phyloP scores from a whole-genome alignment of 23 red algal genomes.

The Agarophyton chilense region DNA sequence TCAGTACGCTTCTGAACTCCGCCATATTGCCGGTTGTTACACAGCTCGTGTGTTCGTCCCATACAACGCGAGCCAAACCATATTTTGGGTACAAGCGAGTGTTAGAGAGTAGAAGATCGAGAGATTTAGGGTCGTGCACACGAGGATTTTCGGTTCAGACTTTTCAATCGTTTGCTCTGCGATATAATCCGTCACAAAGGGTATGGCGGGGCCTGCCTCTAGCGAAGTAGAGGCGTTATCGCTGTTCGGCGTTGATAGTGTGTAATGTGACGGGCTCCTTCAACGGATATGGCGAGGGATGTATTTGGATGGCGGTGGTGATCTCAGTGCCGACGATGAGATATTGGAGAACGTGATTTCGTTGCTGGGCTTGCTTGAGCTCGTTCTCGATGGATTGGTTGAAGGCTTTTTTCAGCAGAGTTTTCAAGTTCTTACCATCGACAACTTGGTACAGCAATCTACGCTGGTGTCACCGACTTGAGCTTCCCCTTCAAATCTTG shows the following conservation, averaged over 20 bases:
- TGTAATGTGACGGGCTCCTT: background rate
- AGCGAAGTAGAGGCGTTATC: background rate
- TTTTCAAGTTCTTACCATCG: too few species aligned
- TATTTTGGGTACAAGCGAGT: conserved; percentile 8
- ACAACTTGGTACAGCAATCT: too few species aligned
- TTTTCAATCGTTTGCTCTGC: background rate
- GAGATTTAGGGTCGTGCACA: conserved; percentile 23
- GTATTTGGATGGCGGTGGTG: background rate
- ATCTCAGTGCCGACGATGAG: background rate
- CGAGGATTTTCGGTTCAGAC: background rate
- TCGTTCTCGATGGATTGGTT: background rate
- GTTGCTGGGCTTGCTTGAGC: background rate
- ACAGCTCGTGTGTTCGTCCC: conserved; percentile 27
- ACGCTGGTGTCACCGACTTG: too few species aligned
- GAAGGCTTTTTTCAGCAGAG: background rate
- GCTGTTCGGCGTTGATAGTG: background rate
- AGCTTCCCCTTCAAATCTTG: too few species aligned
- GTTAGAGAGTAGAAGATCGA: background rate
- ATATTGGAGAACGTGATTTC: background rate
- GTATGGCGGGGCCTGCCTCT: background rate
- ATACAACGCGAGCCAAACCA: conserved; percentile 27
- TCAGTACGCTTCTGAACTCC: background rate
- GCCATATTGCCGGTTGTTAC: conserved; percentile 33
- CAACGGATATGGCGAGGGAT: conserved; percentile 2
- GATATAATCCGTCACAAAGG: background rate